Conservation (phyloP, 2,329 filamentous ascomycete species). For the Phialophora macrospora region DNA sequence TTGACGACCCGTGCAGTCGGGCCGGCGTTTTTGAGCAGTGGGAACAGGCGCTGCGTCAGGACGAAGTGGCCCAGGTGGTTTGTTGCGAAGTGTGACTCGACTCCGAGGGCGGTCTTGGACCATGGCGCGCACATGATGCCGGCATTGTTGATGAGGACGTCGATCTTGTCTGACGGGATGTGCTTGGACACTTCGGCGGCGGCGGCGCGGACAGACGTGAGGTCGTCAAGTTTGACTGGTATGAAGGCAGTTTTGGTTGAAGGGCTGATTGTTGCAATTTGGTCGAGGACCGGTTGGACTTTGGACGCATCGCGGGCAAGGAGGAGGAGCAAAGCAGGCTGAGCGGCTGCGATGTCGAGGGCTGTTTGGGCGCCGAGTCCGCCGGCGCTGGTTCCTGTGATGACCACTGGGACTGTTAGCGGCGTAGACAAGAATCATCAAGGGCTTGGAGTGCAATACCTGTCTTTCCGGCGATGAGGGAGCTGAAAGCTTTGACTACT, state of each 20-base stretch:
- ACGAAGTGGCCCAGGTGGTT: conserved; percentile 47
- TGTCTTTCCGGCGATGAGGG: conserved; percentile 40
- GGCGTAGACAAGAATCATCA: background rate
- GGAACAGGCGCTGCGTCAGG: conserved; percentile 46
- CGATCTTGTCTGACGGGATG: conserved; percentile 41
- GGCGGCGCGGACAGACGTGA: background rate
- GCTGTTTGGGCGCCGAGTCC: conserved; percentile 40
- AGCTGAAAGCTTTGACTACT: conserved; percentile 42
- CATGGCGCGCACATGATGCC: conserved; percentile 36
- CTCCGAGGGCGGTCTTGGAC: conserved; percentile 37
- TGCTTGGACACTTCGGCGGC: conserved; percentile 46
- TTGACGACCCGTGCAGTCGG: conserved; percentile 39
- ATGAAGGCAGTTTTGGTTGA: conserved; percentile 48
- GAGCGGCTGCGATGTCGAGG: conserved; percentile 38
- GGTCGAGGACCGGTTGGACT: conserved; percentile 36
- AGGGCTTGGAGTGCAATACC: conserved; percentile 40
- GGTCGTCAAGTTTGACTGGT: conserved; percentile 33
- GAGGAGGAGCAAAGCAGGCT: conserved; percentile 39
- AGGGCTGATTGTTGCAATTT: conserved; percentile 8
- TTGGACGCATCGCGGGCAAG: conserved; percentile 37
- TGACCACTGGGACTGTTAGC: conserved; percentile 36
- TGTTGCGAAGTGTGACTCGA: too few species aligned
- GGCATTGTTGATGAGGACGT: conserved; percentile 49
- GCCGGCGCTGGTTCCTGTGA: conserved; percentile 36
- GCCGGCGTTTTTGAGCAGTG: conserved; percentile 42